Evolutionary conservation across 75 land plant genomes (phyloP), one percentile per base, ranked within the genome.

Genomic region (Selaginella tamariscina): DNA sequence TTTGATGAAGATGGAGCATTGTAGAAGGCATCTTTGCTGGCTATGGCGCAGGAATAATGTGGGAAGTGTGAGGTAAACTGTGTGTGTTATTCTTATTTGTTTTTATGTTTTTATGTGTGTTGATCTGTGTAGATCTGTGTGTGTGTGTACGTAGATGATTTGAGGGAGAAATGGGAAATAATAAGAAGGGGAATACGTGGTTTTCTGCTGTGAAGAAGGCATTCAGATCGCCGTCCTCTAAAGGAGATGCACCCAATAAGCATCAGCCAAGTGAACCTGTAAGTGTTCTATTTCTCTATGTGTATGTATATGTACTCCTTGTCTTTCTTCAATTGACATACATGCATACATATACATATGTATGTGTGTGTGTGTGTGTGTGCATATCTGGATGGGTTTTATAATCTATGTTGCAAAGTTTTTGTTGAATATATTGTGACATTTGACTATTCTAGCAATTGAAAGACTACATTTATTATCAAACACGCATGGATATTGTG

Each of bases 171-270:
- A 59, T 59, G 62, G 62, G 62, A 59, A n/a, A n/a, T 15, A 39
- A 39, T 5, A 59, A 59, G 62, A n/a, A n/a, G 2, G 62, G 62
- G 26, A 59, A n/a, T 21, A 39, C 49, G n/a, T 59, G 62, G 62
- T 59, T 59, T n/a, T 59, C 62, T 26, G 62, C 62, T n/a, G 62
- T 59, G 18, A 59, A 59, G 23, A 59, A 59, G 62, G 62, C 62
- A 23, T 59, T 59, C 21, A 59, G 62, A 59, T 59, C 62, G 9
- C 30, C 70, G 29, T n/a, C 62, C 8, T 39, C 49, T 39, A 39
- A 39, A 15, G 49, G 15, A 5, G 49, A 39, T 39, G 5, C 49
- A 15, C 5, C 11, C 49, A 39, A 39, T 5, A 39, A n/a, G n/a
- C n/a, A n/a, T n/a, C n/a, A n/a, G n/a, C 15, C 49, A 39, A 5